Conservation (phyloP, 1,139 yeast genomes). For the Meyerozyma smithsonii region DNA sequence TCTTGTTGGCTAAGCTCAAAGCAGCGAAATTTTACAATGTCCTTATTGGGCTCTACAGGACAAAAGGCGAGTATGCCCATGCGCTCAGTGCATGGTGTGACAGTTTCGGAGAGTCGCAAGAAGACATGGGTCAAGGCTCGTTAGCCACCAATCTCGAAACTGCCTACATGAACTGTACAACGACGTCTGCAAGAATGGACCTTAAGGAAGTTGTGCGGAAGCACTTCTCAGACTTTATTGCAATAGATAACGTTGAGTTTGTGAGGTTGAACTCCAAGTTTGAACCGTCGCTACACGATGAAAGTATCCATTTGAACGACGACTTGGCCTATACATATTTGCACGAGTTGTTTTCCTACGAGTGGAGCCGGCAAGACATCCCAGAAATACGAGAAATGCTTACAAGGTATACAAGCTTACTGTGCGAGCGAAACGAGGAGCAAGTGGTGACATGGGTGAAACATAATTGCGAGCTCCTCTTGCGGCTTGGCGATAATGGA, state of each 20-base stretch:
- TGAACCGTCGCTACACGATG: slow-evolving; percentile 34
- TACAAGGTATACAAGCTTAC: slow-evolving; percentile 26
- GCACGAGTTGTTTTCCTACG: slow-evolving; percentile 13
- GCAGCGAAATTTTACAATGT: slow-evolving; percentile 55
- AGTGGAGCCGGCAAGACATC: slow-evolving; percentile 4
- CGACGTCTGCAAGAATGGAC: slow-evolving; percentile 26
- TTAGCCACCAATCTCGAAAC: slow-evolving; percentile 29
- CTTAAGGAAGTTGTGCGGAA: slow-evolving; percentile 29
- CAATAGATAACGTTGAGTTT: slow-evolving; percentile 31
- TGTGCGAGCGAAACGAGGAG: slow-evolving; percentile 12
- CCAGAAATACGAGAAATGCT: slow-evolving; percentile 14
- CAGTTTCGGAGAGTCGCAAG: slow-evolving; percentile 9
- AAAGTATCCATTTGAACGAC: slow-evolving; percentile 27
- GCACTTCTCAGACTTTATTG: slow-evolving; percentile 35
- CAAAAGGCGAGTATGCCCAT: slow-evolving; percentile 49
- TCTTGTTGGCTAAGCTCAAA: slow-evolving; percentile 46
- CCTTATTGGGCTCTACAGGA: slow-evolving; percentile 51
- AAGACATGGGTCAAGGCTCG: slow-evolving; percentile 9
- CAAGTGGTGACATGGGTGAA: background rate
- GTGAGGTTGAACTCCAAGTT: slow-evolving; percentile 31
- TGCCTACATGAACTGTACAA: slow-evolving; percentile 30
- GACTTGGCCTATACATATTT: slow-evolving; percentile 26
- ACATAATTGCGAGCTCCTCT: background rate
- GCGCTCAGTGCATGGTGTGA: slow-evolving; percentile 38
- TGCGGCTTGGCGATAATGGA: background rate